Evolutionary conservation across 2,329 filamentous ascomycete genomes (phyloP).

Genomic region (Cytospora chrysosperma): DNA sequence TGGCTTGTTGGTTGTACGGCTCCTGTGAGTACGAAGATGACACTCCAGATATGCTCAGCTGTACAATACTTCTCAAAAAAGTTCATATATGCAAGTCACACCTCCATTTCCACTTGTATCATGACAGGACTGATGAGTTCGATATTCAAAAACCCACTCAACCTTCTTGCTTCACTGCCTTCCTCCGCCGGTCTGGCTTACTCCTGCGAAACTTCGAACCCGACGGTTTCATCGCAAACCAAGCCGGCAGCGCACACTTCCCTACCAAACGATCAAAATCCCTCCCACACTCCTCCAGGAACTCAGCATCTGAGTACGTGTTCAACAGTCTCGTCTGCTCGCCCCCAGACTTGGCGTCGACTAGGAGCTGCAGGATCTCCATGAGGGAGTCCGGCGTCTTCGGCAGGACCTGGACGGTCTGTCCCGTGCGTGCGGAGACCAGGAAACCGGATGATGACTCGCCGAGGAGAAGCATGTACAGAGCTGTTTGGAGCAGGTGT

Average conservation of each 20-base stretch:
- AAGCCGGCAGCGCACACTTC: conserved; percentile 15
- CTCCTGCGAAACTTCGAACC: conserved; percentile 9
- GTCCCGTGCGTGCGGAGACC: conserved; percentile 17
- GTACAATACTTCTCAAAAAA: neutral
- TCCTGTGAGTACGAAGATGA: neutral
- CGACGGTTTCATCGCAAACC: conserved; percentile 19
- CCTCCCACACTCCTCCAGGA: conserved; percentile 12
- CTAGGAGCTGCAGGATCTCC: conserved; percentile 19
- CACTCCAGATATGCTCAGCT: neutral
- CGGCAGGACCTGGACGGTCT: conserved; percentile 18
- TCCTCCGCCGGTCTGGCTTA: neutral
- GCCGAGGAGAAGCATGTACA: conserved; percentile 18
- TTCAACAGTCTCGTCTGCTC: conserved; percentile 21
- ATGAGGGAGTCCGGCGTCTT: conserved; percentile 1
- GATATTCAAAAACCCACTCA: neutral
- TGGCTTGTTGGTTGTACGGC: too few relatives aligned
- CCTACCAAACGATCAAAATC: conserved; percentile 7
- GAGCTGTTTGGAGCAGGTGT: conserved; percentile 16
- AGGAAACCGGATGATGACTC: conserved; percentile 12
- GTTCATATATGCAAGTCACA: too few relatives aligned
- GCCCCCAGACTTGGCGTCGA: conserved; percentile 21
- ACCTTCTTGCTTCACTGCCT: neutral
- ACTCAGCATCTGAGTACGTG: conserved; percentile 20
- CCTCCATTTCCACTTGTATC: too few relatives aligned
- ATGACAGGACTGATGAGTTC: too few relatives aligned